These are phyloP conservation scores for Schizosaccharomyces japonicus DNA, from an alignment of 805 yeast species.

Conservation along the genomic window DNA sequence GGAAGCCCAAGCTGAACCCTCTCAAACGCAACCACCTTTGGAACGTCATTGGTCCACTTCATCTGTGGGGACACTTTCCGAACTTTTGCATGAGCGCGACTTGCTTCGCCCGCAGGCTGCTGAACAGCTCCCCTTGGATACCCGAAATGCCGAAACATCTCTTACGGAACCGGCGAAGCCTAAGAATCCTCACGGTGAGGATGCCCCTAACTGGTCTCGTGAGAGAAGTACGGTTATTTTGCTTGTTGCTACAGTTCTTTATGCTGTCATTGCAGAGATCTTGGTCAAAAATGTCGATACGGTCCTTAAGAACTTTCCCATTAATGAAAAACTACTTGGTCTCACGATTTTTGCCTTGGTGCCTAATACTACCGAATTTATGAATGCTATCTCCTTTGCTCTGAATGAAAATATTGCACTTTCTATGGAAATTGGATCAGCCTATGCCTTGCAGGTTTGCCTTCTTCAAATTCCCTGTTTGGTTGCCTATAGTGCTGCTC, in stretches of 20 bases:
- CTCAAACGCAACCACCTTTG: too few relatives aligned
- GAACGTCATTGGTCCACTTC: too few relatives aligned
- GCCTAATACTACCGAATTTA: slow-evolving; percentile 89
- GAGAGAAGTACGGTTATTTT: slow-evolving; percentile 60
- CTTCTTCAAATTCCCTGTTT: slow-evolving; percentile 78
- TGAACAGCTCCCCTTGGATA: too few relatives aligned
- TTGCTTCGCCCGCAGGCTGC: background rate
- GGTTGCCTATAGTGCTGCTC: slow-evolving; percentile 27
- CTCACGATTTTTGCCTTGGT: slow-evolving; percentile 85
- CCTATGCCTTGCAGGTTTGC: slow-evolving; percentile 89
- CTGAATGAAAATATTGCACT: slow-evolving; percentile 86
- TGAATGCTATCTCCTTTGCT: slow-evolving; percentile 92
- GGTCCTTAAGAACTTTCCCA: slow-evolving; percentile 53
- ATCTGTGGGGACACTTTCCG: too few relatives aligned
- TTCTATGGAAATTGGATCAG: slow-evolving; percentile 90
- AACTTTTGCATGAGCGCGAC: too few relatives aligned
- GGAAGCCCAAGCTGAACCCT: too few relatives aligned
- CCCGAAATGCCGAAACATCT: background rate
- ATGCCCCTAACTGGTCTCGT: slow-evolving; percentile 93
- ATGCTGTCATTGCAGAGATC: slow-evolving; percentile 85
- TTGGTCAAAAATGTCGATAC: slow-evolving; percentile 80
- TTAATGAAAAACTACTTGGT: slow-evolving; percentile 77
- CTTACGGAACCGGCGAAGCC: too few relatives aligned
- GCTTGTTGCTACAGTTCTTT: slow-evolving; percentile 59
- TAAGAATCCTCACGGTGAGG: slow-evolving; percentile 38